Evolutionary conservation across 345 rosid genomes (phyloP).

Genomic region (Hibiscus tridactylites): DNA sequence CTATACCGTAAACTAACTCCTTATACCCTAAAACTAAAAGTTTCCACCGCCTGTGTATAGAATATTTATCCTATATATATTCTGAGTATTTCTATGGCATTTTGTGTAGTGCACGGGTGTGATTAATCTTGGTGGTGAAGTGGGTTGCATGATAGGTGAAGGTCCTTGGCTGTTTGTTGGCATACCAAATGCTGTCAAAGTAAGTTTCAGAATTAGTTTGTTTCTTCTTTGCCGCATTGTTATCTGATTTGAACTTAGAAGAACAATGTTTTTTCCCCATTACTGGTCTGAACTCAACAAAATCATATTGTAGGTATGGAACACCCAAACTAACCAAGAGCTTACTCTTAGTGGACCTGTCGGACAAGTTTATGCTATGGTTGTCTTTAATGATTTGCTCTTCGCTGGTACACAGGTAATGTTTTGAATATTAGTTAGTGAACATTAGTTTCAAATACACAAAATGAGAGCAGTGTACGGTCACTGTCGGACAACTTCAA

Average conservation of each 20-base stretch:
- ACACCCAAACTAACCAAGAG: conserved; percentile 63
- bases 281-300: background rate
- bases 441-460: too few species aligned
- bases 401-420: conserved; percentile 85
- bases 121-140: conserved; percentile 67
- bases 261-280: background rate
- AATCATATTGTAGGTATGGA: conserved; percentile 63
- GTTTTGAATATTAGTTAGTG: background rate
- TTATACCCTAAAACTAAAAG: too few species aligned
- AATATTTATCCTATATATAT: too few species aligned
- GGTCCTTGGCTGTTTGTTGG: conserved; percentile 96
- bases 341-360: conserved; percentile 83
- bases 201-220: conserved; percentile 13
- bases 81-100: background rate
- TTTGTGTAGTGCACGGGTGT: conserved; percentile 56
- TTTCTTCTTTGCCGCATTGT: background rate
- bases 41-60: too few species aligned
- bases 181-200: conserved; percentile 79
- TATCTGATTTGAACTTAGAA: background rate
- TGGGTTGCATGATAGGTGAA: conserved; percentile 89
- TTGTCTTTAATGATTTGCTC: conserved; percentile 74
- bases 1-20: too few species aligned
- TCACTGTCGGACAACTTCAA: too few species aligned
- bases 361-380: conserved; percentile 87
- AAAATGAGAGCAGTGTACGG: too few species aligned